Conservation (phyloP, 106 monocot species). For the Narthecium ossifragum region DNA sequence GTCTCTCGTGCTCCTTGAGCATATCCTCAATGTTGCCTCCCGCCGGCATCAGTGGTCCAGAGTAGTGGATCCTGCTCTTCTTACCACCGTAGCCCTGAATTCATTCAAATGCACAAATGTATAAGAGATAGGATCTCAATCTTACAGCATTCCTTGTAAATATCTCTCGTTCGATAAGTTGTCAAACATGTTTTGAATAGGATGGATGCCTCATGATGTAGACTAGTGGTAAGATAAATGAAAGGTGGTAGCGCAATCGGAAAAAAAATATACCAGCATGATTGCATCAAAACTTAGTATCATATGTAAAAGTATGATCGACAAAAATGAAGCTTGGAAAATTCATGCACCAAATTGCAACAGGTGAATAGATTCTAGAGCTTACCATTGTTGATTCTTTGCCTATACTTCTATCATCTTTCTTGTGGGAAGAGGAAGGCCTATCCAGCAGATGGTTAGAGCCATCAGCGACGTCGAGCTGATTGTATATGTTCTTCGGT, state of each 20-base stretch:
- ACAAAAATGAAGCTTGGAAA: no score
- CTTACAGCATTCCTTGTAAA: no score
- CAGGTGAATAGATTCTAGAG: not conserved
- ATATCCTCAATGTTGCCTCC: slow-evolving; percentile 35
- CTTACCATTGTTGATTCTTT: slow-evolving; percentile 15
- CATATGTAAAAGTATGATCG: no score
- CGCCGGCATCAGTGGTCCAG: slow-evolving; percentile 36
- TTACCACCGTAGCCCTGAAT: slow-evolving; percentile 27
- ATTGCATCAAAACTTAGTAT: no score
- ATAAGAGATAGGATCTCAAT: no score
- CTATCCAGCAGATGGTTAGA: slow-evolving; percentile 13
- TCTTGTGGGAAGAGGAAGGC: slow-evolving; percentile 11
- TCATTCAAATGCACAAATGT: slow-evolving; percentile 3
- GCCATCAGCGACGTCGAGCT: slow-evolving; percentile 12
- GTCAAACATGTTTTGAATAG: no score
- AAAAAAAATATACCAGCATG: no score
- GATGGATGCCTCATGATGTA: no score
- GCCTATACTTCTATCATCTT: not conserved
- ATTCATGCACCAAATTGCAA: no score
- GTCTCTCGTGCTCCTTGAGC: slow-evolving; percentile 51
- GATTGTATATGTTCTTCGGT: not conserved
- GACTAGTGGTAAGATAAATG: no score
- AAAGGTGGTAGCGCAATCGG: no score
- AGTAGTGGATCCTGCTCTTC: slow-evolving; percentile 42
- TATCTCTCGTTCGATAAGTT: no score